A percentile compares a stretch with the other conserved stretches of the same genome.
Evolutionary conservation across 2,329 filamentous ascomycete genomes (phyloP).

Genomic region (Colletotrichum cereale): DNA sequence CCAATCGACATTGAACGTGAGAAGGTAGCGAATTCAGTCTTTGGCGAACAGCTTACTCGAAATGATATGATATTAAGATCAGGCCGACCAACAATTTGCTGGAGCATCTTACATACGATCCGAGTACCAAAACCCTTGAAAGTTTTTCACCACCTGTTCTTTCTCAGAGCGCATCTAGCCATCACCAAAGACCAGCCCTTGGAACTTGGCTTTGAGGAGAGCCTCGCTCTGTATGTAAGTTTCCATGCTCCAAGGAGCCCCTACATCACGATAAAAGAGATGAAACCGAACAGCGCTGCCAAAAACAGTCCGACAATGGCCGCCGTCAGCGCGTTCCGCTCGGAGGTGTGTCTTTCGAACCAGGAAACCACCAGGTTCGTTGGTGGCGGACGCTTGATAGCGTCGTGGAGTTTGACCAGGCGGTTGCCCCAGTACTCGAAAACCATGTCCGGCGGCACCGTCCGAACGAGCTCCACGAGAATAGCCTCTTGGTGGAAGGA

Average conservation of each 20-base stretch:
- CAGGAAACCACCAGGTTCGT: background rate
- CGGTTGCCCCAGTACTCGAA: background rate
- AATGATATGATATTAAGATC: background rate
- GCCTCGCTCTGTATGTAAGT: background rate
- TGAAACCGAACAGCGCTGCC: background rate
- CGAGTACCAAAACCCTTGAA: background rate
- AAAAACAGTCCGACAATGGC: background rate
- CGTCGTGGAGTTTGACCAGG: background rate
- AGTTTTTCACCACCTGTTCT: background rate
- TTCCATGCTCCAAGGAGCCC: too few species aligned
- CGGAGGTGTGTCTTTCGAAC: background rate
- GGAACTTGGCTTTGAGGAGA: background rate
- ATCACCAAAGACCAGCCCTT: background rate
- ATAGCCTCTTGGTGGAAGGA: background rate
- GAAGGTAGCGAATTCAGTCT: background rate
- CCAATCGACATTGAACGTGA: background rate
- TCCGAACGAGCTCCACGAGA: background rate
- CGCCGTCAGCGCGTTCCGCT: background rate
- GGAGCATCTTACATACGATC: conserved; percentile 18
- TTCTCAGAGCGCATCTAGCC: background rate
- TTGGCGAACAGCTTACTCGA: background rate
- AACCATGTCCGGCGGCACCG: background rate
- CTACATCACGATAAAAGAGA: background rate
- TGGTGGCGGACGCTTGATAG: background rate
- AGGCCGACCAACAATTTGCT: background rate